Conservation (phyloP, 1,139 yeast species). For the Geotrichum fermentans region DNA sequence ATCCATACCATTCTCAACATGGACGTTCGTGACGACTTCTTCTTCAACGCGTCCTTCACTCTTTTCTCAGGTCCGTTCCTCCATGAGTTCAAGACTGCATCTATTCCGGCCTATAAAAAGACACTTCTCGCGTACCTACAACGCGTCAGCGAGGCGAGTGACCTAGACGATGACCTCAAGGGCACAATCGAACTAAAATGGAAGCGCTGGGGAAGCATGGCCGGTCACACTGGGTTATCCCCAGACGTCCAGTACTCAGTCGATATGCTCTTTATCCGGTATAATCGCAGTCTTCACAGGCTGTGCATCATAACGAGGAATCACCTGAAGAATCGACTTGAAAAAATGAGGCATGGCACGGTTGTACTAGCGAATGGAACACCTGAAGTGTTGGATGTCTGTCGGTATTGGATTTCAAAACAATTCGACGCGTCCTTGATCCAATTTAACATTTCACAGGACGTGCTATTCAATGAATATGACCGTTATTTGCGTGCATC, state of each 20-base stretch:
- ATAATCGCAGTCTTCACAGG: conserved; percentile 8
- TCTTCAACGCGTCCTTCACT: conserved; percentile 13
- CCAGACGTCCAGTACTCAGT: conserved; percentile 4
- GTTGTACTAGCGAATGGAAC: conserved; percentile 9
- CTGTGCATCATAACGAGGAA: conserved; percentile 11
- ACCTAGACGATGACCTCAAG: neutral
- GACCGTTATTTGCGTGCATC: conserved; percentile 2
- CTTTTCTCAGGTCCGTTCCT: conserved; percentile 8
- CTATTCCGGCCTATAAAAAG: conserved; percentile 1
- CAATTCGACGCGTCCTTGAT: conserved; percentile 7
- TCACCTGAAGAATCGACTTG: neutral
- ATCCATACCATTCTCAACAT: too few relatives aligned
- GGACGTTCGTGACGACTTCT: conserved; percentile 16
- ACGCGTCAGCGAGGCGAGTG: conserved; percentile 6
- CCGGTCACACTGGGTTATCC: neutral
- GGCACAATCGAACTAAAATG: conserved; percentile 7
- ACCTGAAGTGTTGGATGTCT: conserved; percentile 14
- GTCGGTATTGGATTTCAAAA: conserved; percentile 8
- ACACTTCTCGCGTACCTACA: conserved; percentile 2
- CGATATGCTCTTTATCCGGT: conserved; percentile 11
- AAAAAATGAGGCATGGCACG: neutral
- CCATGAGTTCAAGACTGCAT: conserved; percentile 1
- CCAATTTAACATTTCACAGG: neutral
- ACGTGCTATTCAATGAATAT: neutral
- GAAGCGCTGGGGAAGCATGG: conserved; percentile 11